phyloP scores from a whole-genome alignment of 116 monocot genomes.

The Zostera marina region DNA sequence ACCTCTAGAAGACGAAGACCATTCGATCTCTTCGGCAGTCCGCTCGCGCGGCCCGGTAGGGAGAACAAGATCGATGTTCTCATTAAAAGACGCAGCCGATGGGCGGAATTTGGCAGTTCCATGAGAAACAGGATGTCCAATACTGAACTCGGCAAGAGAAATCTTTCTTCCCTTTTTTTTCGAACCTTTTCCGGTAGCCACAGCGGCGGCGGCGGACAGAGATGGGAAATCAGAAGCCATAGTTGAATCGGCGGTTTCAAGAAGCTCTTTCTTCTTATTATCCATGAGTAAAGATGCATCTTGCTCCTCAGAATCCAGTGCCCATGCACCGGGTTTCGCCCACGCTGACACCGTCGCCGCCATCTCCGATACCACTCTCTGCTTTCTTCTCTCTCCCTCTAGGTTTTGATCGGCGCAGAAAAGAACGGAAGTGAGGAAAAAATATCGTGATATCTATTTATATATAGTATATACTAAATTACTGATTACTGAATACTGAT shows the following conservation, averaged over 20 bases:
- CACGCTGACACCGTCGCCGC: conserved; percentile 68
- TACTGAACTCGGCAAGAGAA: conserved; percentile 54
- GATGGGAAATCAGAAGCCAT: conserved; percentile 51
- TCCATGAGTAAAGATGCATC: conserved; percentile 24
- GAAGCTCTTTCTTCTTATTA: not conserved
- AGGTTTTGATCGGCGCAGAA: no score
- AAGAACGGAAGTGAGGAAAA: no score
- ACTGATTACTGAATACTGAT: no score
- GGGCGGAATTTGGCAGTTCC: conserved; percentile 9
- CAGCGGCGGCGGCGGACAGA: conserved; percentile 32
- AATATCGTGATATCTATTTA: no score
- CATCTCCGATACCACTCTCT: conserved; percentile 10
- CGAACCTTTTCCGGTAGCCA: conserved; percentile 25
- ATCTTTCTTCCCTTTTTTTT: conserved; percentile 60
- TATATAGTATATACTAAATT: no score
- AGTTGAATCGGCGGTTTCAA: not conserved
- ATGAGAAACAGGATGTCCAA: conserved; percentile 8
- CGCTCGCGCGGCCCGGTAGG: conserved; percentile 90
- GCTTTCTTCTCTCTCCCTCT: conserved; percentile 6
- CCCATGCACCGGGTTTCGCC: conserved; percentile 88
- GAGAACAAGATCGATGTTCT: conserved; percentile 28
- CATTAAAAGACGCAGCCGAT: conserved; percentile 7
- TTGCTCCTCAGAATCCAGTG: conserved; percentile 59
- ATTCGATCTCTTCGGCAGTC: conserved; percentile 71
- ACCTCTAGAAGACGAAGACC: conserved; percentile 18